These are phyloP conservation scores for Aspergillus oerlinghausenensis DNA, from an alignment of 2,329 filamentous ascomycete species.

Conservation along the genomic window DNA sequence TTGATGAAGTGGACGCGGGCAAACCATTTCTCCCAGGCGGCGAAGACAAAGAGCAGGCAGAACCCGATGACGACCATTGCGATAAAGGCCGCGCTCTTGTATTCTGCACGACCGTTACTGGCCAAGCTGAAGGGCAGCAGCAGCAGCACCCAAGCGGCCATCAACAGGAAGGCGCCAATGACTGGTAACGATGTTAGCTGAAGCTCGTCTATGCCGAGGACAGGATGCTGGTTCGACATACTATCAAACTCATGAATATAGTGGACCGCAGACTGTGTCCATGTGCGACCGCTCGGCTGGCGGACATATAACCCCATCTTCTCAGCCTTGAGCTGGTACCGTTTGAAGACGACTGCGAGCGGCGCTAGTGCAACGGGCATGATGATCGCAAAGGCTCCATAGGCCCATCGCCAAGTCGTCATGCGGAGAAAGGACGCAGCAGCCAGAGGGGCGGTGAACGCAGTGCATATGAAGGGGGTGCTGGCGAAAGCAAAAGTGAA, in stretches of 20 bases:
- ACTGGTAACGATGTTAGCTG: constrained; percentile 26
- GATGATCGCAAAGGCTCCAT: constrained; percentile 58
- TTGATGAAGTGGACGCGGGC: constrained; percentile 52
- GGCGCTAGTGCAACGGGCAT: constrained; percentile 54
- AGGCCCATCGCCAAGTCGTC: constrained; percentile 59
- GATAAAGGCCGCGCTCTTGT: constrained; percentile 46
- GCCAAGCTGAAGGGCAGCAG: constrained; percentile 62
- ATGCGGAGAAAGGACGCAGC: constrained; percentile 47
- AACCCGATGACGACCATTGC: constrained; percentile 52
- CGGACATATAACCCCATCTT: constrained; percentile 49
- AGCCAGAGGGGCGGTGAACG: constrained; percentile 50
- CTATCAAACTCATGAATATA: constrained; percentile 61
- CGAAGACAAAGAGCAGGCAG: constrained; percentile 51
- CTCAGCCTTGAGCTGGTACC: constrained; percentile 55
- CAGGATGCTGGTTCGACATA: constrained; percentile 35
- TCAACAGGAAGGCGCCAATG: constrained; percentile 57
- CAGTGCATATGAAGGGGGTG: constrained; percentile 61
- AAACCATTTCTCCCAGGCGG: constrained; percentile 51
- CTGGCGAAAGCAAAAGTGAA: constrained; percentile 56
- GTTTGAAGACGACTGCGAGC: constrained; percentile 50
- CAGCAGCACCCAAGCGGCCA: constrained; percentile 58
- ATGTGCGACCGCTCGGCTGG: constrained; percentile 43
- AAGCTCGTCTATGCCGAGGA: constrained; percentile 42
- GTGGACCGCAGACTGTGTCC: constrained; percentile 45
- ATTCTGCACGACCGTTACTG: constrained; percentile 35